Base-by-base conservation (phyloP, 192 early-diverging fungal species). In the Funneliformis geosporum region DNA sequence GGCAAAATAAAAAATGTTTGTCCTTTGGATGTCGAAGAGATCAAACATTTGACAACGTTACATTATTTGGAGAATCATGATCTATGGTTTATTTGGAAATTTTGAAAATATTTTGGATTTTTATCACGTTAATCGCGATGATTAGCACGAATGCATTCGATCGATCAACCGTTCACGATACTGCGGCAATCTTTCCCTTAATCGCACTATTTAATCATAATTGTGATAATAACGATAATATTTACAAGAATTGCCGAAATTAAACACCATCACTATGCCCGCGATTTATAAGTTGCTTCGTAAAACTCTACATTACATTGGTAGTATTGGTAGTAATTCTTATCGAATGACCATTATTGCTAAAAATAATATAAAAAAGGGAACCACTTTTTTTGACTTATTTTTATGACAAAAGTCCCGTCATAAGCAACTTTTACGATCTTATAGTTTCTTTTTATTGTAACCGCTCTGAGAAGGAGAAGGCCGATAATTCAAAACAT, bases 151-250 rank as follows among this genome's bases (percentile, higher is more conserved):
- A 73, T 73, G 2, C 43, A 27, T 73, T 73, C 14, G 8, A 65
- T 28, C 14, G 71, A 73, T 39, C 8, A 28, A 50, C 2, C 28
- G 6, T 28, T 4, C 42, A 43, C 14, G 25, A 73, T 50, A 73
- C 71, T 0, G 40, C n/a, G 0, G 71, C 40, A 4, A 73, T 73
- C 50, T 73, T 73, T 33, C 71, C 71, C 1, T 73, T 73, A 43
- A 50, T 43, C 23, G 47, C 71, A 27, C 39, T 73, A 44, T 73
- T 73, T 73, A 73, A 73, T 73, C 71, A 73, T 28, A 73, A 23
- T 16, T 73, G 71, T 73, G 11, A 73, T 50, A 28, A 65, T 65
- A 33, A 33, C 27, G 27, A 27, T 18, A 40, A 38, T 68, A n/a
- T 21, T 68, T 68, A 42, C 18, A 68, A 27, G 38, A 38, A 39